Evolutionary conservation across 1,139 yeast genomes (phyloP).

Genomic region (Kluyveromyces sp.): DNA sequence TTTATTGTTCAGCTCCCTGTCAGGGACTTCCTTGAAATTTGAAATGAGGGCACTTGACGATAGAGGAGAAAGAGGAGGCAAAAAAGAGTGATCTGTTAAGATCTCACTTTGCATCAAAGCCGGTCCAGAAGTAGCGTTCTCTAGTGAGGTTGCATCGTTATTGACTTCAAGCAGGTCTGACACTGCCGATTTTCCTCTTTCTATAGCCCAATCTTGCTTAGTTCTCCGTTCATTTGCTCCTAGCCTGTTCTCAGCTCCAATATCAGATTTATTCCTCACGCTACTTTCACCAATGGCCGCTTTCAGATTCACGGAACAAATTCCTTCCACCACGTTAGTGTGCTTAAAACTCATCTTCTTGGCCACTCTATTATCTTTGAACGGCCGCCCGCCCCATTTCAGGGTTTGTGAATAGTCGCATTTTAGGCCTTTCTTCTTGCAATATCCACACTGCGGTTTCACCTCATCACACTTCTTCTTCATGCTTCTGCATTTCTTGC

Average conservation of each 20-base stretch:
- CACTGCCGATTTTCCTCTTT: neutral
- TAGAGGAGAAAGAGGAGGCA: neutral
- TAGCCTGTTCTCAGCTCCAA: too few species aligned
- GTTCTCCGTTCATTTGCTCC: too few species aligned
- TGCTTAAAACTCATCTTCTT: conserved; percentile 9
- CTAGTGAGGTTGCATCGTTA: too few species aligned
- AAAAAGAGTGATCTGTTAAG: neutral
- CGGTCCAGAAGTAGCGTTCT: neutral
- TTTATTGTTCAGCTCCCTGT: too few species aligned
- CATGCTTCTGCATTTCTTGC: conserved; percentile 60
- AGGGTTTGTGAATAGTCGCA: conserved; percentile 65
- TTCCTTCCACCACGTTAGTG: conserved; percentile 13
- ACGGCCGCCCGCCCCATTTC: conserved; percentile 77
- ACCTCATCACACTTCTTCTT: conserved; percentile 71
- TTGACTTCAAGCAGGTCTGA: neutral
- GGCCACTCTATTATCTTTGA: conserved; percentile 14
- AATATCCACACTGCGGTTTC: conserved; percentile 58
- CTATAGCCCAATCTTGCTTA: neutral
- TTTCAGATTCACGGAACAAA: conserved; percentile 7
- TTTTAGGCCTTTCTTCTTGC: conserved; percentile 39
- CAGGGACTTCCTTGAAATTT: neutral
- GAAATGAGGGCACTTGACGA: neutral
- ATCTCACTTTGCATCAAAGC: too few species aligned
- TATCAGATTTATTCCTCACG: neutral
- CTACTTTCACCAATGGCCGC: neutral